These are phyloP conservation scores for Plasmodium knowlesi DNA, from an alignment of 169 alveolate genomes.

Conservation along the genomic window DNA sequence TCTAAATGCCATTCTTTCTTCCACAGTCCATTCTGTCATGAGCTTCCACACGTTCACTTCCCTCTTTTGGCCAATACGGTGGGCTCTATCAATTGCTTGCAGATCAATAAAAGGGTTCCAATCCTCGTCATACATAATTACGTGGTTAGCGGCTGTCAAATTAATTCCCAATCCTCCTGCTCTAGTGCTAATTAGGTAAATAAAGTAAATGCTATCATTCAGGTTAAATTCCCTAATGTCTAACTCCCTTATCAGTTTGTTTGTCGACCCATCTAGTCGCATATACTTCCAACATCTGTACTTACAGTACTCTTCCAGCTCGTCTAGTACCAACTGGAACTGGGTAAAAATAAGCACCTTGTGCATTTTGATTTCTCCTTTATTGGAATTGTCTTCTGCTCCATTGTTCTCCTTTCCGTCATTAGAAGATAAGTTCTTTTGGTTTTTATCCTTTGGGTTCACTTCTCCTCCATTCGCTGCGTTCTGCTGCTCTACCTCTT, in stretches of 20 bases:
- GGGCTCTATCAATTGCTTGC: constrained; percentile 99
- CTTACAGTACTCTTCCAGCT: constrained; percentile 90
- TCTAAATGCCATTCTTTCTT: constrained; percentile 98
- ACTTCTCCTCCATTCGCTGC: not conserved
- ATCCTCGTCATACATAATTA: constrained; percentile 98
- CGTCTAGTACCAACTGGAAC: constrained; percentile 92
- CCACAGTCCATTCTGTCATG: constrained; percentile 97
- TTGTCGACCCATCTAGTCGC: constrained; percentile 93
- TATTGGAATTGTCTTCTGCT: not conserved
- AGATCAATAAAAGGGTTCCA: constrained; percentile 99
- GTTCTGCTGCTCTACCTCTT: not conserved
- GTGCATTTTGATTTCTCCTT: constrained; percentile 82
- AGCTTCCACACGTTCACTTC: constrained; percentile 97
- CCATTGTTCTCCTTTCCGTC: constrained; percentile 10
- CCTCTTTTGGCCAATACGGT: constrained; percentile 98
- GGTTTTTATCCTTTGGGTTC: not conserved
- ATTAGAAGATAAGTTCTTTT: not conserved
- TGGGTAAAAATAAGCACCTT: constrained; percentile 91
- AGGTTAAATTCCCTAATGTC: constrained; percentile 92
- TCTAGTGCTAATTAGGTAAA: constrained; percentile 90
- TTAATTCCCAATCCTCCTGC: constrained; percentile 99
- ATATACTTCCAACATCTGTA: constrained; percentile 92
- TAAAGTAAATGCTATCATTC: constrained; percentile 85
- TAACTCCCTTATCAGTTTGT: constrained; percentile 90
- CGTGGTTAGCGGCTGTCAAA: constrained; percentile 98